phyloP scores from a whole-genome alignment of 306 rosid species.

The Ceratonia siliqua region DNA sequence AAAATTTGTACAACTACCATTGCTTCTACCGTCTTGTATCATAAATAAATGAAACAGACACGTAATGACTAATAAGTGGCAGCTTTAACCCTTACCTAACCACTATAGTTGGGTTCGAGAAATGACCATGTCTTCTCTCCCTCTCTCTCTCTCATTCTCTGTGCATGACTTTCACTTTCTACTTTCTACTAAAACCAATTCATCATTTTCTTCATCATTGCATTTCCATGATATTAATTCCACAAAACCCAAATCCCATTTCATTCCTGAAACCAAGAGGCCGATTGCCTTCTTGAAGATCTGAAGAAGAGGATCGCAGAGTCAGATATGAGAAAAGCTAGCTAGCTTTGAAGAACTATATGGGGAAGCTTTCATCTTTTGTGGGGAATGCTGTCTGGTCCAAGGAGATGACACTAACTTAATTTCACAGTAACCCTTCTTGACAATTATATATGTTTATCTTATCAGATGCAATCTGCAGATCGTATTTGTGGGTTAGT shows the following conservation, averaged over 20 bases:
- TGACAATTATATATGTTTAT: not conserved
- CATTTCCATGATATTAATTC: slow-evolving; percentile 29
- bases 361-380: slow-evolving; percentile 53
- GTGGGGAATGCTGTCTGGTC: slow-evolving; percentile 71
- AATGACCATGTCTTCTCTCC: slow-evolving; percentile 22
- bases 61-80: slow-evolving; percentile 1
- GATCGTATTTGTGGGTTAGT: not conserved
- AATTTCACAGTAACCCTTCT: not conserved
- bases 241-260: slow-evolving; percentile 19
- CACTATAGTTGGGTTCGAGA: slow-evolving; percentile 34
- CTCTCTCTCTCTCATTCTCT: slow-evolving; percentile 18
- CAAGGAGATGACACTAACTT: slow-evolving; percentile 44
- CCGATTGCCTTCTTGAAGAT: not conserved
- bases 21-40: too few species aligned
- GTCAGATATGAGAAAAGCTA: not conserved
- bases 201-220: slow-evolving; percentile 47
- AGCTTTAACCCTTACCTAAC: slow-evolving; percentile 34
- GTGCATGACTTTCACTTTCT: slow-evolving; percentile 33
- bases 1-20: too few species aligned
- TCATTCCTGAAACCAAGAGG: not conserved
- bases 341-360: not conserved
- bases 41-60: not conserved
- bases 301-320: not conserved
- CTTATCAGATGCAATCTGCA: not conserved
- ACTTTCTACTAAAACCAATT: slow-evolving; percentile 40